Evolutionary conservation across 148 eudicot species (phyloP).

Genomic region (Chenopodium suecicum): DNA sequence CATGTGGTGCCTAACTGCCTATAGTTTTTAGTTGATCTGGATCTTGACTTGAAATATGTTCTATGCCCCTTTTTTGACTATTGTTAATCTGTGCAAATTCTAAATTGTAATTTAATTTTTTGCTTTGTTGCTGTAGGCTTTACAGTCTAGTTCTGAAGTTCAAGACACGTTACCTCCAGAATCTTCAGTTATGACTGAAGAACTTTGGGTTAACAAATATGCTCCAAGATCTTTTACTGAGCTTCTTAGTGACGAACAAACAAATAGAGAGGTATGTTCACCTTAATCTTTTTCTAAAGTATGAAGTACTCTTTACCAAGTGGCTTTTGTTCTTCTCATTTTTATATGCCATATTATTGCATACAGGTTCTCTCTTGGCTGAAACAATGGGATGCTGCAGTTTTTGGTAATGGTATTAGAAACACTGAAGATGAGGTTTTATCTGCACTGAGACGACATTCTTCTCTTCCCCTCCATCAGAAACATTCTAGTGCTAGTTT

Average conservation of each 20-base stretch:
- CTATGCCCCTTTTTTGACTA: too few species aligned
- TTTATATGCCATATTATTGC: slow-evolving; percentile 9
- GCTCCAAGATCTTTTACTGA: slow-evolving; percentile 91
- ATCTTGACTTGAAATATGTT: too few species aligned
- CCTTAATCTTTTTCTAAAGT: not conserved
- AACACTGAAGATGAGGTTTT: slow-evolving; percentile 82
- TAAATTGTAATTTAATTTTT: too few species aligned
- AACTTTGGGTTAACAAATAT: slow-evolving; percentile 97
- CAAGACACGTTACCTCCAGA: slow-evolving; percentile 34
- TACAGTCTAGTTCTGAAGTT: slow-evolving; percentile 63
- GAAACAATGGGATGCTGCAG: slow-evolving; percentile 95
- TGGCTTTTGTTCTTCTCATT: slow-evolving; percentile 11
- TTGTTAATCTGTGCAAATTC: too few species aligned
- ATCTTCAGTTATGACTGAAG: slow-evolving; percentile 50
- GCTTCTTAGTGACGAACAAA: slow-evolving; percentile 95
- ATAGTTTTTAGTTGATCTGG: too few species aligned
- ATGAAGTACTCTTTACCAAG: slow-evolving; percentile 6
- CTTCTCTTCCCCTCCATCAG: slow-evolving; percentile 55
- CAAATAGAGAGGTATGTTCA: slow-evolving; percentile 81
- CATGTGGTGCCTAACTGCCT: too few species aligned
- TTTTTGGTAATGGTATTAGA: slow-evolving; percentile 83
- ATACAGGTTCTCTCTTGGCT: slow-evolving; percentile 90
- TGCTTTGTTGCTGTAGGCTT: slow-evolving; percentile 44
- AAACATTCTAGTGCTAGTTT: slow-evolving; percentile 48
- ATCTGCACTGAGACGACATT: slow-evolving; percentile 78